Conservation (phyloP, 108 stramenopile species). For the Parietichytrium sp. region DNA sequence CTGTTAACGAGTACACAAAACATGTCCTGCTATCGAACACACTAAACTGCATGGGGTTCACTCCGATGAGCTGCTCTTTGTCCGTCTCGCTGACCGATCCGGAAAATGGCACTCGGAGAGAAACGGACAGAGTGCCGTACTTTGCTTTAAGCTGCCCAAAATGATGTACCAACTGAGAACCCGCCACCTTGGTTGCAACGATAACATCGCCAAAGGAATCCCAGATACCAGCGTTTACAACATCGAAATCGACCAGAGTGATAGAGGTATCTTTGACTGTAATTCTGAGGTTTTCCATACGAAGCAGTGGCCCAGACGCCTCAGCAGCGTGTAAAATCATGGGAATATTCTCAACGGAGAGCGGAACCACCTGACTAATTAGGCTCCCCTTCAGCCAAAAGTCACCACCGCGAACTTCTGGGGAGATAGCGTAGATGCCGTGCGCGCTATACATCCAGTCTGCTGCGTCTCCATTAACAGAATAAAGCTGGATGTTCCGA, state of each 20-base stretch:
- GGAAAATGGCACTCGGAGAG: too few species aligned
- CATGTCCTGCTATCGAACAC: too few species aligned
- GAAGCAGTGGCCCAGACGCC: neutral
- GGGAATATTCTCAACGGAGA: neutral
- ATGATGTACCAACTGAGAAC: too few species aligned
- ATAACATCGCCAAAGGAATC: neutral
- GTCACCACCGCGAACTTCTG: conserved; percentile 37
- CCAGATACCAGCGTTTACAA: conserved; percentile 7
- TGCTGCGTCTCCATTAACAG: conserved; percentile 38
- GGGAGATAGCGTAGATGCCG: conserved; percentile 36
- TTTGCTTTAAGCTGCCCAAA: too few species aligned
- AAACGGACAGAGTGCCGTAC: too few species aligned
- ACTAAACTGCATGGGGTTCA: too few species aligned
- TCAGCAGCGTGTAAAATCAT: neutral
- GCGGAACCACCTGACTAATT: neutral
- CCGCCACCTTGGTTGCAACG: neutral
- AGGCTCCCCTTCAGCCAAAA: neutral
- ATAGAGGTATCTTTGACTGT: neutral
- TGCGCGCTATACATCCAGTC: conserved; percentile 43
- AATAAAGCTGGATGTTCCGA: neutral
- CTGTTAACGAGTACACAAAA: too few species aligned
- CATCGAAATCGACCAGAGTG: neutral
- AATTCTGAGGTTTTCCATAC: neutral
- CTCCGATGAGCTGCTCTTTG: too few species aligned
- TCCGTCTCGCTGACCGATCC: too few species aligned